phyloP scores from a whole-genome alignment of 345 rosid species.

The Syzygium aromaticum region DNA sequence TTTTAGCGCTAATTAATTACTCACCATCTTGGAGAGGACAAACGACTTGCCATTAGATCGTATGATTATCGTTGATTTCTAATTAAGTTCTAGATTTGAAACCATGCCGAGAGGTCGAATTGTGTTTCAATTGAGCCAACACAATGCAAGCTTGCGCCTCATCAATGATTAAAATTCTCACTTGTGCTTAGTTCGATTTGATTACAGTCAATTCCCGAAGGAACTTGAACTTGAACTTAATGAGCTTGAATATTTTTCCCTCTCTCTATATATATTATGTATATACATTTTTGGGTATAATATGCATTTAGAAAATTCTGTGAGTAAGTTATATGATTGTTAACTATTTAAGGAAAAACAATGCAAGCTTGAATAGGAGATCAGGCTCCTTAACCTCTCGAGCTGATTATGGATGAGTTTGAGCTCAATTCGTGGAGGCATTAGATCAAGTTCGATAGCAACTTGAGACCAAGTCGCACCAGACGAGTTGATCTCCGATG shows the following conservation, averaged over 20 bases:
- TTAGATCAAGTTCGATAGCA: not conserved
- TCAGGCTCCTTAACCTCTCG: not conserved
- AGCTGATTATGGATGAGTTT: not conserved
- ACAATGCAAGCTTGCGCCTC: not conserved
- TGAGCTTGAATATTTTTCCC: not conserved
- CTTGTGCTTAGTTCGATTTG: not conserved
- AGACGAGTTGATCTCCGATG: not conserved
- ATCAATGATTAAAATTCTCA: not conserved
- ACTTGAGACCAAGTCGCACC: not conserved
- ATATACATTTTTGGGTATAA: not conserved
- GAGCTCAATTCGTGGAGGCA: not conserved
- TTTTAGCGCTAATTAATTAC: too few relatives aligned
- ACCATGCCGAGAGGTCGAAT: not conserved
- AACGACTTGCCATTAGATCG: not conserved
- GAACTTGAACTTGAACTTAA: not conserved
- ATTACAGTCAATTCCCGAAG: accelerated
- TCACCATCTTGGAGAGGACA: not conserved
- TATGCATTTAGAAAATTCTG: not conserved
- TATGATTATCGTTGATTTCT: not conserved
- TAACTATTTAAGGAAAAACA: not conserved
- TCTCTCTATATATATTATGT: too few relatives aligned
- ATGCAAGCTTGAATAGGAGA: not conserved
- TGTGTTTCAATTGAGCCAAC: not conserved
- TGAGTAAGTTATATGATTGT: not conserved
- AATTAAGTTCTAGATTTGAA: not conserved